Base-by-base conservation (phyloP, 192 early-diverging fungal species). In the Spizellomyces punctatus region DNA sequence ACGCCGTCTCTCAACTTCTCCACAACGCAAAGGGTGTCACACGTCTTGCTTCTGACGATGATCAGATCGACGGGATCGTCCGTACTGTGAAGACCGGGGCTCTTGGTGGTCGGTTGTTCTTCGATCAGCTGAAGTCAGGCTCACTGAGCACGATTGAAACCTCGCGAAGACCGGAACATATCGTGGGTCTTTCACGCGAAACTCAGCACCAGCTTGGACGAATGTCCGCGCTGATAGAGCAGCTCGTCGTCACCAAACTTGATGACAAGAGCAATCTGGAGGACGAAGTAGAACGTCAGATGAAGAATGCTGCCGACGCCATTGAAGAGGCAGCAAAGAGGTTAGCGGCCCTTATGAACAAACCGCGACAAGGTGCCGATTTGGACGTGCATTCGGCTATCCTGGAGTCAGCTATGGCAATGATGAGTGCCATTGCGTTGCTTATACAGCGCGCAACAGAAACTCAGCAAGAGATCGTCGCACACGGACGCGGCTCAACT, bases 401-500 rank as follows among this genome's bases (percentile, higher is more conserved):
- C 65, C 77, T 99, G 52, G 86, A 96, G 76, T 87, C 91, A 45
- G 95, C 94, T 6, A 88, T 98, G 80, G 95, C 94, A 5, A 85
- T 99, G 78, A 99, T 93, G 46, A 94, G 92, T 73, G 95, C 95
- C 10, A 98, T 96, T 76, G 90, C 91, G 36, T 88, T 96, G 74
- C 85, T 99, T 61, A 99, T 99, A 69, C 88, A 90, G 69, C 92
- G 94, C 58, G 96, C 97, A 43, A 96, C 94, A 3, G 93, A 89
- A 46, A 93, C 94, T 22, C 97, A 99, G 82, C 91, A 96, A 78
- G 97, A 99, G 81, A 95, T 97, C 86, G 97, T 97, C 6, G 89
- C 92, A 0, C 93, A 98, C 76, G 95, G 94, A 19, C 86, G 92
- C 50, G 94, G 94, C 5, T 76, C 86, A 0, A 89, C 88, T 50